Base-by-base conservation (phyloP, 176 grass and related monocot genomes). In the Aegilops longissima region DNA sequence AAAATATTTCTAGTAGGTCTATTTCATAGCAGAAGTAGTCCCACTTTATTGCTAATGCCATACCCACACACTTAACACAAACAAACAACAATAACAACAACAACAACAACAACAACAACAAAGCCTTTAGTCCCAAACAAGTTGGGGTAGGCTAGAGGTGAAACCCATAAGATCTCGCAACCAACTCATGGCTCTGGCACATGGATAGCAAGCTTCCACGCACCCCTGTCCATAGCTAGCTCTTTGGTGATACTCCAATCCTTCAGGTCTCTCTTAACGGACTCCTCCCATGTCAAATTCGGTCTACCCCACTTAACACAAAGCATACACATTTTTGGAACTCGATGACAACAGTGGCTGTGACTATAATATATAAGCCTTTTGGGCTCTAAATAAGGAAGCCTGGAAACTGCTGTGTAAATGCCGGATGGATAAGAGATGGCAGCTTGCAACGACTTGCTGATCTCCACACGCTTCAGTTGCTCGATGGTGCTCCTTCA, bases 391-490 rank as follows among this genome's bases (percentile, higher is more conserved):
- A 10, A 42, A 39, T 38, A 73, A 73, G 38, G 38, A 25, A 44
- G 39, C 70, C 38, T 73, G 38, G 21, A 44, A 73, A 73, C 38
- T 42, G 38, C 42, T 73, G 70, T 39, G 72, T 75, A 75, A 75
- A 51, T 6, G 6, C 72, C 47, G 42, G 24, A 42, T 75, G 13
- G 42, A 18, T 30, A 47, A 23, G 68, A 74, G 40, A 47, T 47
- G 44, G 24, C 72, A 51, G 72, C 24, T 51, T 75, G 42, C 72
- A 75, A 75, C 42, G 51, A 42, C 72, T 51, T 74, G 23, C 23
- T 75, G 72, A 75, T 51, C 72, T 75, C 36, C 24, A 29, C 42
- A 30, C 27, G 24, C 24, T 75, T 75, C 72, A 75, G 24, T 75
- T 13, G 72, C 24, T 49, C 14, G 5, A 75, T 51, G 24, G 6